Conservation (phyloP, 23 red algal genomes). For the Gracilaria gracilis region DNA sequence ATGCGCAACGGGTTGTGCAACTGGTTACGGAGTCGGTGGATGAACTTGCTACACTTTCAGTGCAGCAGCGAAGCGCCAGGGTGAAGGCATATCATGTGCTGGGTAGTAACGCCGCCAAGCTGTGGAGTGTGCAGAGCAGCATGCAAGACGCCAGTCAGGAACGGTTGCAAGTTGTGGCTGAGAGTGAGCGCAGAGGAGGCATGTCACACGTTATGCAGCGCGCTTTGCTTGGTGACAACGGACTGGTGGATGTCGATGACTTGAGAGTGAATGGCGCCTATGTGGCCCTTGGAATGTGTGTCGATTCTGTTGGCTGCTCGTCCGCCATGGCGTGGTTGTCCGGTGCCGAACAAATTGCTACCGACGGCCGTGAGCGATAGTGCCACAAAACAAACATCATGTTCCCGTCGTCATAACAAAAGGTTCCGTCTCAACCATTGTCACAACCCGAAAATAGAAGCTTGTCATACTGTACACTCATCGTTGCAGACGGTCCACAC, state of each 20-base stretch:
- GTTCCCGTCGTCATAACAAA: too few relatives aligned
- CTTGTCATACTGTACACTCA: too few relatives aligned
- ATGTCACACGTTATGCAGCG: neutral
- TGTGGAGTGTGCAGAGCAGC: conserved; percentile 57
- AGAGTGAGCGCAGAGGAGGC: neutral
- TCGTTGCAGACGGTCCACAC: too few relatives aligned
- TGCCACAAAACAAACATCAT: too few relatives aligned
- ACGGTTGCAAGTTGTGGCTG: conserved; percentile 16
- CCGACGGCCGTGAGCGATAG: neutral
- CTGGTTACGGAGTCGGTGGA: neutral
- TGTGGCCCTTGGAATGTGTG: conserved; percentile 52
- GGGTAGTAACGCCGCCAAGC: neutral
- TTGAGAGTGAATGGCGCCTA: conserved; percentile 28
- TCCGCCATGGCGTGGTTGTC: conserved; percentile 52
- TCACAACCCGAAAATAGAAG: too few relatives aligned
- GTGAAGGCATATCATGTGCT: conserved; percentile 23
- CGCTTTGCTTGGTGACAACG: conserved; percentile 31
- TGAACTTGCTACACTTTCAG: neutral
- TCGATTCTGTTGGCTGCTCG: conserved; percentile 21
- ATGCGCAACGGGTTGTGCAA: neutral
- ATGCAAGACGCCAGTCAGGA: conserved; percentile 31
- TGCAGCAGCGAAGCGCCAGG: conserved; percentile 6
- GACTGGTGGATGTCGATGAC: conserved; percentile 30
- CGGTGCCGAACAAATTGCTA: conserved; percentile 39
- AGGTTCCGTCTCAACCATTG: too few relatives aligned